These are phyloP conservation scores for Aspergillus pseudoviridinutans DNA, from an alignment of 2,329 filamentous ascomycete species.

Conservation along the genomic window DNA sequence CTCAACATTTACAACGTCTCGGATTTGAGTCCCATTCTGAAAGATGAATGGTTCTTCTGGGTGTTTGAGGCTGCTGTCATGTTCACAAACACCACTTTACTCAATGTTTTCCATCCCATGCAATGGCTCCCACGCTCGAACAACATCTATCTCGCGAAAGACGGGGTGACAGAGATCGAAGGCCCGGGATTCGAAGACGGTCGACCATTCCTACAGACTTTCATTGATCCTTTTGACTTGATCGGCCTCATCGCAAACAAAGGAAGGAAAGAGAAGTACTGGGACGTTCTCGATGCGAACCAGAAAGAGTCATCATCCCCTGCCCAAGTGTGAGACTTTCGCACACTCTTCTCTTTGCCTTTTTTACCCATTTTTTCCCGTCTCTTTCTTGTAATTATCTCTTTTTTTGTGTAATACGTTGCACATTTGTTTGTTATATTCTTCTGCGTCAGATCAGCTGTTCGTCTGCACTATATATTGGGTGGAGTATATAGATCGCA, in stretches of 20 bases:
- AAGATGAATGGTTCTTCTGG: constrained; percentile 52
- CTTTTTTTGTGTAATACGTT: neutral
- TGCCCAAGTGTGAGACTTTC: neutral
- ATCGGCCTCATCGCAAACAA: constrained; percentile 31
- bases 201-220: constrained; percentile 41
- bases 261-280: constrained; percentile 38
- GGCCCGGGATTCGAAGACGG: constrained; percentile 50
- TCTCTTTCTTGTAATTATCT: neutral
- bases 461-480: neutral
- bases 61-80: constrained; percentile 52
- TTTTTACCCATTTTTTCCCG: neutral
- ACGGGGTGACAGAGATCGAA: constrained; percentile 50
- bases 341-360: neutral
- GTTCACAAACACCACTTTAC: constrained; percentile 47
- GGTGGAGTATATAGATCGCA: neutral
- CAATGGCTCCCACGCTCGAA: constrained; percentile 47
- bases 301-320: neutral
- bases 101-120: constrained; percentile 52
- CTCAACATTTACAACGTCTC: constrained; percentile 32
- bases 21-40: constrained; percentile 32
- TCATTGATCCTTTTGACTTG: constrained; percentile 44
- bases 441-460: neutral
- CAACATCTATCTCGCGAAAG: constrained; percentile 48
- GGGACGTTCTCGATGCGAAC: constrained; percentile 25
- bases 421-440: neutral